Percentiles rank a stretch among this genome's conserved stretches.
Evolutionary conservation across 2,329 filamentous ascomycete genomes (phyloP).

Genomic region (Neonectria magnoliae): DNA sequence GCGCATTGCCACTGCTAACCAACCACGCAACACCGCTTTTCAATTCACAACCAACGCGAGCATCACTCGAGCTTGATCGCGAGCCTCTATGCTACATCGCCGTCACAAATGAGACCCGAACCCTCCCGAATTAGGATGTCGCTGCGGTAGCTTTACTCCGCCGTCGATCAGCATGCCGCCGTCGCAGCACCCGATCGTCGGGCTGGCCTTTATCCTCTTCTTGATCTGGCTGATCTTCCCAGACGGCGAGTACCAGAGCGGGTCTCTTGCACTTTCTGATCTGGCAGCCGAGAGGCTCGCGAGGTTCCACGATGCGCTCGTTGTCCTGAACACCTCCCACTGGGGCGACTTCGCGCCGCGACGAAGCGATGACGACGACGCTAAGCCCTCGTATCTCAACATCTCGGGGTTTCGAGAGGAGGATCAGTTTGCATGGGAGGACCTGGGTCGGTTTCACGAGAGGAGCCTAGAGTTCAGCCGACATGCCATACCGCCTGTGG

Average conservation of each 20-base stretch:
- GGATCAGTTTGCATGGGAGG: conserved; percentile 82
- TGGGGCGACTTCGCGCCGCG: conserved; percentile 70
- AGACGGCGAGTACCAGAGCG: conserved; percentile 47
- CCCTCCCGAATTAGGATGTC: conserved; percentile 35
- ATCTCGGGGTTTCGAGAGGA: conserved; percentile 80
- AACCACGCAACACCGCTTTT: conserved; percentile 10
- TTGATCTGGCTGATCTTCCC: conserved; percentile 55
- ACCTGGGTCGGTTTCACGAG: conserved; percentile 73
- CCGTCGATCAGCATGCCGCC: conserved; percentile 56
- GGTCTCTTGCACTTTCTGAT: conserved; percentile 48
- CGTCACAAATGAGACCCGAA: conserved; percentile 23
- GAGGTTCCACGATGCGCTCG: conserved; percentile 62
- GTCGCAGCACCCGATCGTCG: conserved; percentile 53
- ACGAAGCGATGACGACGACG: conserved; percentile 36
- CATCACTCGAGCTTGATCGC: conserved; percentile 1
- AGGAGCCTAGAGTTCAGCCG: conserved; percentile 70
- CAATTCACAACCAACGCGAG: conserved; percentile 1
- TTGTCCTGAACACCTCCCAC: conserved; percentile 63
- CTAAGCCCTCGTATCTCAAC: conserved; percentile 67
- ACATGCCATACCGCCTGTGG: conserved; percentile 58
- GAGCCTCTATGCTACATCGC: neutral
- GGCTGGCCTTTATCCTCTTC: conserved; percentile 44
- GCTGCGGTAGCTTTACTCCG: conserved; percentile 32
- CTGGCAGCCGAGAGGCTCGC: conserved; percentile 57
- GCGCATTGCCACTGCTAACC: conserved; percentile 4